Base-by-base conservation (phyloP, 306 rosid species). In the Morella rubra region DNA sequence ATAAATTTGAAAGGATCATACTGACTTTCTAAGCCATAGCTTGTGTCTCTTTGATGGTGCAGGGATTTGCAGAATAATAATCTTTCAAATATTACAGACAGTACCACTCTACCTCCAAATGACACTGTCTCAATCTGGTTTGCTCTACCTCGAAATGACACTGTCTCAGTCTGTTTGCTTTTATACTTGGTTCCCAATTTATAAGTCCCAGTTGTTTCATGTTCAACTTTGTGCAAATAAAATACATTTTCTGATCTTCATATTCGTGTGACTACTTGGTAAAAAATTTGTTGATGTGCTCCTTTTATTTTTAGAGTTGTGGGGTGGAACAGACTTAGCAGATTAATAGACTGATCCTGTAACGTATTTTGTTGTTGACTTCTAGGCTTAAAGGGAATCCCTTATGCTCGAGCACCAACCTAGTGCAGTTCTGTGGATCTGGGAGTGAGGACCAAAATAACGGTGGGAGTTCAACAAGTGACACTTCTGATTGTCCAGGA, bases 351-450 rank as follows among this genome's bases (percentile, higher is more conserved):
- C 8, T 64, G 69, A 64, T 40, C 4, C 8, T 6, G 49, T 64
- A 46, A 11, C 65, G 9, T 7, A 0, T 59, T 59, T 59, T 64
- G 74, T 76, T 56, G 41, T 40, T 75, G 62, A 72, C 54, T 88
- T 83, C 83, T 93, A 96, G 99, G 96, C 96, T 96, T 73, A 58
- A 7, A 22, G 99, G 99, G 69, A 96, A 96, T 89, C 99, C 99
- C 79, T 15, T 92, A 65, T 95, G 98, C 92, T 66, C 74, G 72
- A 79, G 79, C 75, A 44, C 84, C 47, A 83, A 49, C 74, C 41
- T 82, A 45, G 64, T 79, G 72, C 89, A 69, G 74, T 87, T 88
- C 81, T 95, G 98, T 85, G 83, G 27, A 76, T 73, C 74, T 15
- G 76, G 78, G 71, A 56, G 18, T 54, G 88, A 45, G 73, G 69